Evolutionary conservation across 176 grass and related monocot species (phyloP), one percentile per base, ranked within the genome.

Genomic region (Paspalum vaginatum): DNA sequence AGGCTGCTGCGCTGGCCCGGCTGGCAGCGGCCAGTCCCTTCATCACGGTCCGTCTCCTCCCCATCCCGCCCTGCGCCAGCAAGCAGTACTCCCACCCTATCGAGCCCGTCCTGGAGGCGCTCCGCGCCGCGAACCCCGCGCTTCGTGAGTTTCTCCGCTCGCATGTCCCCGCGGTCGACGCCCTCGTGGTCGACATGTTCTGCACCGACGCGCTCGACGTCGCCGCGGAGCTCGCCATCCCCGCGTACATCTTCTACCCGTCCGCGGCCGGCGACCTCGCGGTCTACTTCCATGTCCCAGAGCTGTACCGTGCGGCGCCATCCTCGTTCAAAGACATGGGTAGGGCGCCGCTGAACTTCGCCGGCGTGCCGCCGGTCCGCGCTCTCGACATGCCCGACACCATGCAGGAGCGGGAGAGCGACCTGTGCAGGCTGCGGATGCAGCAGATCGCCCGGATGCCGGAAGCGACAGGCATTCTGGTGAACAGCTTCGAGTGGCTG

Each of bases 401-500:
- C 5, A 59, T 95, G 70, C 4, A n/a, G 6, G 93, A 92, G 51
- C 32, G 85, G 32, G 77, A 86, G 61, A 77, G 42, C 67, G 76
- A 86, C 8, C 0, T 89, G 11, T 46, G 52, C 48, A 82, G 42
- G 74, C 22, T 2, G 0, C 76, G 83, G 32, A 2, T 94, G 42
- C 80, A 22, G 41, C 89, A 89, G 67, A 59, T 82, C 22, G 65
- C 52, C 11, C 79, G 76, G 25, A 51, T 83, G 77, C 57, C 76
- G 27, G 85, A 91, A 24, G 81, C 76, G 1, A 72, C 72, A 5
- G 88, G 91, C 57, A 75, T 91, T 47, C 91, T 97, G 15, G 72
- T 93, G 83, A 97, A 93, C 80, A 87, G 83, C 76, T 97, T 91
- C 72, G 93, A 97, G 15, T 82, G 53, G 67, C 26, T 97, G 27